A percentile compares a stretch with the other conserved stretches of the same genome.
Conservation (phyloP, 176 grass and related monocot species). For the Areca catechu region DNA sequence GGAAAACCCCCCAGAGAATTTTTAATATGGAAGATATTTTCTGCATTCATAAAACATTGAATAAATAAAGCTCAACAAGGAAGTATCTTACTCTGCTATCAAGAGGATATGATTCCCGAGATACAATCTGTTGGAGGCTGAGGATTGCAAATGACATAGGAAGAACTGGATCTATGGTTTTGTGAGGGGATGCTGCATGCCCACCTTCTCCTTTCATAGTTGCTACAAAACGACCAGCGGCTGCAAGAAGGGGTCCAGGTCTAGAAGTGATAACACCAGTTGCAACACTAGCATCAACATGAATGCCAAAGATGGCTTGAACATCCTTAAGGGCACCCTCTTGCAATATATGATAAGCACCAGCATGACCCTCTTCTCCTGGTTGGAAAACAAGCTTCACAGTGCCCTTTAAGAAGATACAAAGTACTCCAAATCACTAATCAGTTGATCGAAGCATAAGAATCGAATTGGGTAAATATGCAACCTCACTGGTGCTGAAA, state of each 20-base stretch:
- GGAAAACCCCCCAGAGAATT: too few relatives aligned
- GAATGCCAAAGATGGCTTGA: conserved; percentile 48
- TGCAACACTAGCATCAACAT: conserved; percentile 15
- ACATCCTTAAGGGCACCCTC: conserved; percentile 42
- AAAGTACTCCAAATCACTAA: neutral
- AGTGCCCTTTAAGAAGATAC: conserved; percentile 29
- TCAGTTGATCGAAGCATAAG: neutral
- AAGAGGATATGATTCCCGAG: conserved; percentile 51
- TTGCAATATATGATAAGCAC: conserved; percentile 54
- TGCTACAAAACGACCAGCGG: conserved; percentile 38
- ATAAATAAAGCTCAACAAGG: neutral
- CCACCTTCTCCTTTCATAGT: conserved; percentile 64
- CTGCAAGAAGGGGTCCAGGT: conserved; percentile 52
- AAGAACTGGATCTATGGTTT: conserved; percentile 39
- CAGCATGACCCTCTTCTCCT: conserved; percentile 52
- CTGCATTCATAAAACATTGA: neutral
- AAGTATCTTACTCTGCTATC: conserved; percentile 38
- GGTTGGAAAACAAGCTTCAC: conserved; percentile 88
- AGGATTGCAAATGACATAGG: conserved; percentile 36
- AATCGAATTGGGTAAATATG: too few relatives aligned
- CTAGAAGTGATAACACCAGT: conserved; percentile 36
- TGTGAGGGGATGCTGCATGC: conserved; percentile 43
- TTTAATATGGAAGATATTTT: neutral
- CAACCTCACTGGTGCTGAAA: too few relatives aligned
- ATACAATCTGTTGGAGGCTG: conserved; percentile 53